Evolutionary conservation across 148 eudicot species (phyloP).

Genomic region (Fallopia convolvulus): DNA sequence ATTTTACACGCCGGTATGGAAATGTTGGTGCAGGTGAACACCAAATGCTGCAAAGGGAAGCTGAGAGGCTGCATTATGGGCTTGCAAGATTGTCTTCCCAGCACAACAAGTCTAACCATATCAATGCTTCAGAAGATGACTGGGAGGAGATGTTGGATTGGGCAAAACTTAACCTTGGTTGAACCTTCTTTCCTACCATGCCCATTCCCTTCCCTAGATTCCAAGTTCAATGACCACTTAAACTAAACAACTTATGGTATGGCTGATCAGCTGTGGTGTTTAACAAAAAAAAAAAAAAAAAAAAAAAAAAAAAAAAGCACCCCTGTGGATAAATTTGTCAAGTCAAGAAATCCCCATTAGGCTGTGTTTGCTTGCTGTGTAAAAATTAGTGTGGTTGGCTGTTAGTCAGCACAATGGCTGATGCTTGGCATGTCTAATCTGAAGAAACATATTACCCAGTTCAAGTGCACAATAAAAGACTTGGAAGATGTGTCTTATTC

Average conservation of each 20-base stretch:
- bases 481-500: neutral
- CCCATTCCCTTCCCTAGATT: neutral
- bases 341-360: neutral
- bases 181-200: conserved; percentile 10
- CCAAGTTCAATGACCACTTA: neutral
- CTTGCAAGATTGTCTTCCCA: conserved; percentile 17
- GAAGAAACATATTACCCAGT: conserved; percentile 6
- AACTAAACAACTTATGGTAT: neutral
- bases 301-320: too few species aligned
- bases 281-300: too few species aligned
- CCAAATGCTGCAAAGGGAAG: conserved; percentile 41
- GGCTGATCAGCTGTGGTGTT: too few species aligned
- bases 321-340: neutral
- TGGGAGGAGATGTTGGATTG: conserved; percentile 48
- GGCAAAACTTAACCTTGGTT: conserved; percentile 45
- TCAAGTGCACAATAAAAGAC: neutral
- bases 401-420: neutral
- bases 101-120: conserved; percentile 17
- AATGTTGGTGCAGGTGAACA: conserved; percentile 38
- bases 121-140: conserved; percentile 17
- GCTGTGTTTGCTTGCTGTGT: neutral
- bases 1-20: neutral
- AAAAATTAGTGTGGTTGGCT: neutral
- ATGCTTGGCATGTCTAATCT: neutral
- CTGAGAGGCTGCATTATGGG: conserved; percentile 34